Conservation (phyloP, 2,329 filamentous ascomycete species). For the Botrytis deweyae region DNA sequence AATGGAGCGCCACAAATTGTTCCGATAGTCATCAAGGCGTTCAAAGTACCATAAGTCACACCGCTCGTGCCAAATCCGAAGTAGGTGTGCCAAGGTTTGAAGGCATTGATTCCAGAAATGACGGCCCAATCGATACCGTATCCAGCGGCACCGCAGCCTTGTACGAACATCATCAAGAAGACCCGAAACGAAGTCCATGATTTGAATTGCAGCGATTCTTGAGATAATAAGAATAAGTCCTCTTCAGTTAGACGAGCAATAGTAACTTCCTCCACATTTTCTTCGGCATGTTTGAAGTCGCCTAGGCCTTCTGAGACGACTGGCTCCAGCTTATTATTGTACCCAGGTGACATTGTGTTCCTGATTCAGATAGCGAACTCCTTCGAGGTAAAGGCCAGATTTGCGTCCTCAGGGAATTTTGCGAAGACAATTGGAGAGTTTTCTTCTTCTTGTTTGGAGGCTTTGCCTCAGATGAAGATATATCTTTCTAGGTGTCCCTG, state of each 20-base stretch:
- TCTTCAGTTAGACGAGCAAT: slow-evolving; percentile 49
- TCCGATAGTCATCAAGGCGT: slow-evolving; percentile 50
- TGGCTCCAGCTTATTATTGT: neutral
- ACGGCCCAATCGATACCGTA: slow-evolving; percentile 51
- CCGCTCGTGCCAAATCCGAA: slow-evolving; percentile 46
- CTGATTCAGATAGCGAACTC: neutral
- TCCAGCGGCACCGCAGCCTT: slow-evolving; percentile 46
- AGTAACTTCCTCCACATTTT: slow-evolving; percentile 46
- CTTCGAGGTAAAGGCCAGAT: neutral
- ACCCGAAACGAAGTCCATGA: slow-evolving; percentile 46
- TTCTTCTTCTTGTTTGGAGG: no score
- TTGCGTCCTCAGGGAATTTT: neutral
- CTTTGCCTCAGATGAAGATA: neutral
- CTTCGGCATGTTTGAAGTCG: slow-evolving; percentile 39
- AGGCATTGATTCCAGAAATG: slow-evolving; percentile 48
- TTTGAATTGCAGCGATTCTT: slow-evolving; percentile 43
- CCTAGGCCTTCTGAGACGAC: slow-evolving; percentile 24
- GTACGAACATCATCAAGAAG: slow-evolving; percentile 46
- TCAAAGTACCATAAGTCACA: slow-evolving; percentile 42
- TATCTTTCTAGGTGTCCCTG: neutral
- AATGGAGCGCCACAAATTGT: slow-evolving; percentile 50
- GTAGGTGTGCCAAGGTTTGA: slow-evolving; percentile 45
- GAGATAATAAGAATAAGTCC: slow-evolving; percentile 45
- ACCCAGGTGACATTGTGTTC: neutral
- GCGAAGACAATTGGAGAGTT: neutral